Percentiles rank a stretch among this genome's conserved stretches.
Conservation (phyloP, 495 filamentous ascomycete species). For the Oleoguttula mirabilis region DNA sequence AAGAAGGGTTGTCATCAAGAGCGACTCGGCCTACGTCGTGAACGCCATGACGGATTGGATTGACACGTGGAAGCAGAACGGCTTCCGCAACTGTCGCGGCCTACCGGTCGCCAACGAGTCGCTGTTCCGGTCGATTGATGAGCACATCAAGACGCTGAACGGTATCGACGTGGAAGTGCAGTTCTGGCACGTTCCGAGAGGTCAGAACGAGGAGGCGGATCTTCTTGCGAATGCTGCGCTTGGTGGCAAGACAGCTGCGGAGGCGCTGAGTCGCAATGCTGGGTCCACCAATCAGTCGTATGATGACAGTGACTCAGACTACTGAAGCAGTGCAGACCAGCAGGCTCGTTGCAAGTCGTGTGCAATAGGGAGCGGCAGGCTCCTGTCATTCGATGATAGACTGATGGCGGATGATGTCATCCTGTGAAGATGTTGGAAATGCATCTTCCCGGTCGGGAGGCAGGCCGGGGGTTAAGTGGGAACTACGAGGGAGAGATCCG, state of each 20-base stretch:
- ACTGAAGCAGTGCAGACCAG: too few relatives aligned
- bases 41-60: slow-evolving; percentile 6
- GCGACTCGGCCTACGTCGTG: slow-evolving; percentile 8
- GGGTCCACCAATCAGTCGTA: too few relatives aligned
- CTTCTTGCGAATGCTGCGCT: slow-evolving; percentile 1
- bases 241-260: not conserved
- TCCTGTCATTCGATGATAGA: too few relatives aligned
- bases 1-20: slow-evolving; percentile 5
- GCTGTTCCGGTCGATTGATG: slow-evolving; percentile 4
- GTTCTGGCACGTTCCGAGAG: slow-evolving; percentile 4
- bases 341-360: too few relatives aligned
- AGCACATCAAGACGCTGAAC: slow-evolving; percentile 1
- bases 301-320: too few relatives aligned
- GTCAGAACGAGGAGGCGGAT: not conserved
- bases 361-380: too few relatives aligned
- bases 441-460: too few relatives aligned
- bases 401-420: too few relatives aligned
- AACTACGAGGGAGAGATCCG: too few relatives aligned
- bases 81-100: not conserved
- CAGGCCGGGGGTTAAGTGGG: too few relatives aligned
- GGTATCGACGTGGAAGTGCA: not conserved
- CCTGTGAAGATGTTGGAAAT: too few relatives aligned
- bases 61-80: not conserved
- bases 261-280: too few relatives aligned
- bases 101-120: not conserved